These are phyloP conservation scores for Magnaporthales sp. DNA, from an alignment of 2,329 filamentous ascomycete genomes.

Conservation along the genomic window DNA sequence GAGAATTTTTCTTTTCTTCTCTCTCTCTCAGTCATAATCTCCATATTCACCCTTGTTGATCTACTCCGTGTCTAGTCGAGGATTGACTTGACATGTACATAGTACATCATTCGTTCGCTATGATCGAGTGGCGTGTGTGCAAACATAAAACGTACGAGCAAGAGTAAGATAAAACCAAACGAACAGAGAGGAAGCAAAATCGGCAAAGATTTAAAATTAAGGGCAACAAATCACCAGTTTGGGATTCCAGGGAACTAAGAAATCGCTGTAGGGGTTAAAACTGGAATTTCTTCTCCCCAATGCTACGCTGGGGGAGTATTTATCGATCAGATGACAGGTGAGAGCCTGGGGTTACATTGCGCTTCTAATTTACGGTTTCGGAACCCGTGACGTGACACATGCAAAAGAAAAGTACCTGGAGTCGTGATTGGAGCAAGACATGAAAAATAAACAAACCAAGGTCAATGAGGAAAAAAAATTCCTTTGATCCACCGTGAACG, in stretches of 20 bases:
- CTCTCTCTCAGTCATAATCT: no score
- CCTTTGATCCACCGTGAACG: not conserved
- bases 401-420: not conserved
- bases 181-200: no score
- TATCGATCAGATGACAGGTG: not conserved
- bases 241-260: not conserved
- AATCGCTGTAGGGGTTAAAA: not conserved
- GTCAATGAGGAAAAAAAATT: not conserved
- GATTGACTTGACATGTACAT: no score
- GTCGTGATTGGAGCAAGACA: not conserved
- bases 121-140: not conserved
- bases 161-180: not conserved
- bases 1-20: not conserved
- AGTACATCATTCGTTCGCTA: no score
- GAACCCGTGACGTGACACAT: not conserved
- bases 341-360: not conserved
- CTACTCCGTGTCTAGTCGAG: no score
- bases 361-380: not conserved
- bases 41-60: no score
- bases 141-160: not conserved
- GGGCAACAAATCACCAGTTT: not conserved
- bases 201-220: not conserved
- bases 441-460: not conserved
- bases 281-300: not conserved
- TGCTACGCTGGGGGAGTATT: not conserved